Conservation (phyloP, 2,329 filamentous ascomycete genomes). For the Cryphonectria radicalis region DNA sequence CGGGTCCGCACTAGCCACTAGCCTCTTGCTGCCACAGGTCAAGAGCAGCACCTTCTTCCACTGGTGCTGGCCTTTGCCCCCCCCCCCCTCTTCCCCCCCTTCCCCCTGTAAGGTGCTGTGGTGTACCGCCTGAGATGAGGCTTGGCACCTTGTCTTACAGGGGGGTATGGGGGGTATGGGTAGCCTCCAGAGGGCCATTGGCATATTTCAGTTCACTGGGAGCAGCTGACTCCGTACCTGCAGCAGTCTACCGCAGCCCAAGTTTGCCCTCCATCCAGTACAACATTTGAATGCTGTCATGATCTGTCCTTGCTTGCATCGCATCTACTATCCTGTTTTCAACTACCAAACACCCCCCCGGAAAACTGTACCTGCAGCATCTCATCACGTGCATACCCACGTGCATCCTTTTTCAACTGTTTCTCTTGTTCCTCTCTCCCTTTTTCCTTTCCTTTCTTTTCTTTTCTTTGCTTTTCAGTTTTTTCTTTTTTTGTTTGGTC, state of each 20-base stretch:
- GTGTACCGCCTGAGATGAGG: neutral
- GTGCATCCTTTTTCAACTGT: neutral
- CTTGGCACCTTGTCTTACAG: constrained; percentile 3
- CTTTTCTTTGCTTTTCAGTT: too few relatives aligned
- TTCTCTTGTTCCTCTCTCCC: neutral
- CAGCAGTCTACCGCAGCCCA: neutral
- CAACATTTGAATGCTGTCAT: neutral
- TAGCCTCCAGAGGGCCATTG: neutral
- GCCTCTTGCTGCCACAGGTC: neutral
- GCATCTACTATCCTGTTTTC: too few relatives aligned
- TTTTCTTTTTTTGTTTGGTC: too few relatives aligned
- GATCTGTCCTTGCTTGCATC: neutral
- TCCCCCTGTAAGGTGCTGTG: neutral
- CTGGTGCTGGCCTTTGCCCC: neutral
- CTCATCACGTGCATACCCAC: constrained; percentile 9
- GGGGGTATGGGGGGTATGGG: neutral
- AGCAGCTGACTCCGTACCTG: neutral
- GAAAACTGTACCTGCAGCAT: constrained; percentile 11
- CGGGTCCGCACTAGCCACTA: constrained; percentile 8
- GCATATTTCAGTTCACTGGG: neutral
- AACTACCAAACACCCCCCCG: neutral
- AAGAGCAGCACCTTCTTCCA: neutral
- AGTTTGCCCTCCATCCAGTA: neutral
- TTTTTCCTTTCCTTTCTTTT: neutral
- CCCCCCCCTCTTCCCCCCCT: too few relatives aligned